Conservation (phyloP, 2,329 filamentous ascomycete genomes). For the Didymosphaeria variabile region DNA sequence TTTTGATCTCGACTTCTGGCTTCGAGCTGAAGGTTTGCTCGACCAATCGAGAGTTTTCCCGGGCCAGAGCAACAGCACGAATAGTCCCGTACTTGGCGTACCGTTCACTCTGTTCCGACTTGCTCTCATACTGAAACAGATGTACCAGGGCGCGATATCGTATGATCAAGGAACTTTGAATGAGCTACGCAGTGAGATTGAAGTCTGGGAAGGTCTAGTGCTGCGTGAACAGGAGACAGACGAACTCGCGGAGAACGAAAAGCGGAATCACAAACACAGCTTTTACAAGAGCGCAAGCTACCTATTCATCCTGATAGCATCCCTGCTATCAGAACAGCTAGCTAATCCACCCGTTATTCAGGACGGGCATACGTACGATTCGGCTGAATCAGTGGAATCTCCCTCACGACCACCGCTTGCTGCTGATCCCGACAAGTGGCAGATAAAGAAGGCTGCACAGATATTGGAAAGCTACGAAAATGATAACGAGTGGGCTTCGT, state of each 20-base stretch:
- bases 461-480: constrained; percentile 17
- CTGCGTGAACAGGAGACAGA: constrained; percentile 20
- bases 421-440: constrained; percentile 19
- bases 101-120: constrained; percentile 26
- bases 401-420: constrained; percentile 10
- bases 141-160: constrained; percentile 11
- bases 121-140: constrained; percentile 22
- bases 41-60: constrained; percentile 21
- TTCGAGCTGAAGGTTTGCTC: constrained; percentile 22
- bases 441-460: constrained; percentile 20
- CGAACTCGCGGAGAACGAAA: constrained; percentile 4
- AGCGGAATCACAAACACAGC: constrained; percentile 7
- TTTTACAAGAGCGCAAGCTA: constrained; percentile 23
- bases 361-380: not conserved
- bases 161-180: constrained; percentile 1
- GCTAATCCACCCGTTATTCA: not conserved
- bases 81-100: constrained; percentile 29
- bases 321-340: constrained; percentile 23
- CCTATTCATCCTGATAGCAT: constrained; percentile 26
- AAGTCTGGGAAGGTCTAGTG: constrained; percentile 24
- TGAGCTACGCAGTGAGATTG: constrained; percentile 20
- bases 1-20: constrained; percentile 27
- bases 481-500: constrained; percentile 20
- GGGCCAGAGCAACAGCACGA: constrained; percentile 18
- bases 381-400: not conserved